phyloP scores from a whole-genome alignment of 2,329 filamentous ascomycete genomes.

The Beauveria medogensis region DNA sequence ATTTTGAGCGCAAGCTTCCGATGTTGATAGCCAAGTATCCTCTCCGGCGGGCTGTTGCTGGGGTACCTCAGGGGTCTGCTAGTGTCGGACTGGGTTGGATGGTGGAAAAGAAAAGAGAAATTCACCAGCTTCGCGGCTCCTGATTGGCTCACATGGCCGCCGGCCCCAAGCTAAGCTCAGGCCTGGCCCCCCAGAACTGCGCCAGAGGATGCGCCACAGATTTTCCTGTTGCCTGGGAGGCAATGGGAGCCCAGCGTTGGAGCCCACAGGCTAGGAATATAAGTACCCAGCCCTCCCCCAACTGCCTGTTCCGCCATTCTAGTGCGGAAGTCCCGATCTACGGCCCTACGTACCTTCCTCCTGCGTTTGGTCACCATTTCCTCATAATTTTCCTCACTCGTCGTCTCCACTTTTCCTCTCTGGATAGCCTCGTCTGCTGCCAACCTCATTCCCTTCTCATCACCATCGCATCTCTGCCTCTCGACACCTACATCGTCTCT shows the following conservation, averaged over 20 bases:
- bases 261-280: conserved; percentile 42
- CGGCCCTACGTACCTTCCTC: conserved; percentile 43
- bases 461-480: not conserved
- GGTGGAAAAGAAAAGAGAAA: conserved; percentile 33
- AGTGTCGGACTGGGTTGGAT: conserved; percentile 25
- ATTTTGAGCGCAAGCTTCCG: not conserved
- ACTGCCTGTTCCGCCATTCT: conserved; percentile 39
- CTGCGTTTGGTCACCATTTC: conserved; percentile 34
- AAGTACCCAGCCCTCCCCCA: conserved; percentile 48
- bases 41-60: conserved; percentile 20
- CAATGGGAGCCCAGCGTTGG: conserved; percentile 26
- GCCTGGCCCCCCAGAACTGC: conserved; percentile 23
- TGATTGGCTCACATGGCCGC: conserved; percentile 31
- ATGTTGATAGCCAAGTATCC: conserved; percentile 3
- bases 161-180: conserved; percentile 30
- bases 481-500: conserved; percentile 10
- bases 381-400: conserved; percentile 25
- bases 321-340: conserved; percentile 49
- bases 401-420: conserved; percentile 26
- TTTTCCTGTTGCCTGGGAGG: conserved; percentile 33
- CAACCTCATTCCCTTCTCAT: conserved; percentile 7
- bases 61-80: conserved; percentile 31
- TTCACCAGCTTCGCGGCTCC: conserved; percentile 18
- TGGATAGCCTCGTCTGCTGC: conserved; percentile 7
- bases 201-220: conserved; percentile 34